These are phyloP conservation scores for Withania somnifera DNA, from an alignment of 305 asterid genomes.

Conservation along the genomic window DNA sequence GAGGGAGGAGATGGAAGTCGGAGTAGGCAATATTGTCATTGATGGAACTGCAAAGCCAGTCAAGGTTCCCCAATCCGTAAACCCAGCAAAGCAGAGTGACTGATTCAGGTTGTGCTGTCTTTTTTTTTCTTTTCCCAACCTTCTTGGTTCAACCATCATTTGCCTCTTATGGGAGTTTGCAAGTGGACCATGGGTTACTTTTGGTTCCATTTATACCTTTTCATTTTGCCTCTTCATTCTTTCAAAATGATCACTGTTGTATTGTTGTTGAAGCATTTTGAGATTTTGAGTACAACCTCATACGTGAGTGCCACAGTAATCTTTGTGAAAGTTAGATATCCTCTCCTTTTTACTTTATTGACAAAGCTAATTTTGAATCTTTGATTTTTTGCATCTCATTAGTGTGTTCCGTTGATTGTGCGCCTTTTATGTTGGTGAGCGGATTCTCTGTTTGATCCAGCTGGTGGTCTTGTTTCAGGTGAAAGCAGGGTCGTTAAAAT, in stretches of 20 bases:
- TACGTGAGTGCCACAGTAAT: too few relatives aligned
- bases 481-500: background rate
- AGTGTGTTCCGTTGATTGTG: background rate
- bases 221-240: background rate
- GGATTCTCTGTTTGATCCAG: background rate
- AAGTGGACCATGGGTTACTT: background rate
- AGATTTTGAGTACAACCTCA: background rate
- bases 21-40: constrained; percentile 78
- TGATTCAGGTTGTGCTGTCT: constrained; percentile 1
- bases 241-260: background rate
- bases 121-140: background rate
- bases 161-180: background rate
- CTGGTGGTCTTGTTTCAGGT: background rate
- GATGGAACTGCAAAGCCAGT: constrained; percentile 26
- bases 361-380: background rate
- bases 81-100: constrained; percentile 17
- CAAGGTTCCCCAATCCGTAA: constrained; percentile 18
- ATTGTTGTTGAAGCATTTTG: background rate
- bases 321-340: background rate
- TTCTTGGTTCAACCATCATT: background rate
- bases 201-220: background rate
- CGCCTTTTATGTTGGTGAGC: background rate
- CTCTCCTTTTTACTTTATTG: background rate
- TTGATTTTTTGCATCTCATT: background rate
- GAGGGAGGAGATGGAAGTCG: constrained; percentile 78